Conservation (phyloP, 2,329 filamentous ascomycete species). For the Lasiodiplodia gonubiensis region DNA sequence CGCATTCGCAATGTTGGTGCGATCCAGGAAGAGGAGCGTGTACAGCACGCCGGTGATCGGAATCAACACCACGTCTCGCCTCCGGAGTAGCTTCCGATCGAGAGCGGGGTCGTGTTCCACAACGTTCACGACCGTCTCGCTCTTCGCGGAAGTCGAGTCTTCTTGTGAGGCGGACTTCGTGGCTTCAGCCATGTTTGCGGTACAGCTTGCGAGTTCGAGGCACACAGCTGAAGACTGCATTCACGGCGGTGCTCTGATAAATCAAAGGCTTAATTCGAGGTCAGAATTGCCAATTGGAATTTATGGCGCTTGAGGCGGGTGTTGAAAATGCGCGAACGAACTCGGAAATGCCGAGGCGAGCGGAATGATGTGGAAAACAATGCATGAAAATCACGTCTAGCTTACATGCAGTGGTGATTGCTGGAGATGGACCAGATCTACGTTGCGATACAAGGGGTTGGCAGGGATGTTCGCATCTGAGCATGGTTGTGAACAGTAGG, state of each 20-base stretch:
- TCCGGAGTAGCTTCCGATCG: conserved; percentile 50
- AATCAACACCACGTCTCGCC: conserved; percentile 36
- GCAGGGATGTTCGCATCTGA: neutral
- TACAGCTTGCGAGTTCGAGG: neutral
- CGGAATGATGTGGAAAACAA: neutral
- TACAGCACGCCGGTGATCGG: conserved; percentile 39
- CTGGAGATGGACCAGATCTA: neutral
- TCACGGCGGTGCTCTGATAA: neutral
- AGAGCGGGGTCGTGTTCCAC: conserved; percentile 11
- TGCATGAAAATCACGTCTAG: neutral
- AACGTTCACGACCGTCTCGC: neutral
- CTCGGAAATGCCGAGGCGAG: neutral
- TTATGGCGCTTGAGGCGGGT: neutral
- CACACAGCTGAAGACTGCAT: neutral
- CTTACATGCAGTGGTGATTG: neutral
- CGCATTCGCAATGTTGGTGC: conserved; percentile 49
- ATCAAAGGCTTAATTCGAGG: neutral
- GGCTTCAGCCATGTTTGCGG: conserved; percentile 1
- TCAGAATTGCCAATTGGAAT: neutral
- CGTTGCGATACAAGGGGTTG: neutral
- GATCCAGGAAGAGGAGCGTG: conserved; percentile 38
- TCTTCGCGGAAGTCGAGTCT: neutral
- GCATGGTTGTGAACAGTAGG: neutral
- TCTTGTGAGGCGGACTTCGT: conserved; percentile 3
- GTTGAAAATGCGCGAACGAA: neutral